These are phyloP conservation scores for Epithemia pelagica DNA, from an alignment of 108 stramenopile species.

Conservation along the genomic window DNA sequence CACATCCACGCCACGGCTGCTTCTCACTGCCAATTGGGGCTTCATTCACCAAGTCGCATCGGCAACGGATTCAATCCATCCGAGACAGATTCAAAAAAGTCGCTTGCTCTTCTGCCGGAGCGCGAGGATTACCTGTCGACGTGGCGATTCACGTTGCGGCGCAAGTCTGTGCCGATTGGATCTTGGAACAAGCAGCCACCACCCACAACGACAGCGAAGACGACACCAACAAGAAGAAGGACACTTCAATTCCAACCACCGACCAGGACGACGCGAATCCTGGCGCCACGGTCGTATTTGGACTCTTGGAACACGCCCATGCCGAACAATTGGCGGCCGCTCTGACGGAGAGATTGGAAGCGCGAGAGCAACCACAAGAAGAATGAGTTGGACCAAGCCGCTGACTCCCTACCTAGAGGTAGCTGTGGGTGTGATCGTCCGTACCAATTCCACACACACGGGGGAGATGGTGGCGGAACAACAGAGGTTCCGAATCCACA, in stretches of 20 bases:
- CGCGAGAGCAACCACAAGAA: neutral
- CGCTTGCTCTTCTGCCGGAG: too few relatives aligned
- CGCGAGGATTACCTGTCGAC: slow-evolving; percentile 53
- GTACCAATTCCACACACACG: too few relatives aligned
- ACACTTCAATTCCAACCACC: neutral
- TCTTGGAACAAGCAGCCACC: neutral
- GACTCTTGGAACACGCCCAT: neutral
- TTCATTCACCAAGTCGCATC: too few relatives aligned
- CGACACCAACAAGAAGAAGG: neutral
- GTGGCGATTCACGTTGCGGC: slow-evolving; percentile 49
- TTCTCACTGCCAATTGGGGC: too few relatives aligned
- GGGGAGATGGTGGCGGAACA: too few relatives aligned
- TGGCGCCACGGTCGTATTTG: neutral
- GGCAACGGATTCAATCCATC: too few relatives aligned
- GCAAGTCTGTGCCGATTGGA: slow-evolving; percentile 3
- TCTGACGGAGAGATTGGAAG: neutral
- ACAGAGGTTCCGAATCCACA: too few relatives aligned
- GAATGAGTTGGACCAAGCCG: too few relatives aligned
- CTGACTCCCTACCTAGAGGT: too few relatives aligned
- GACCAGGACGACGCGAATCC: neutral
- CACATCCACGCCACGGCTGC: too few relatives aligned
- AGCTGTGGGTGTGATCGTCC: too few relatives aligned
- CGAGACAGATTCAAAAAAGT: too few relatives aligned
- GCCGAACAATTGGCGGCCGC: neutral
- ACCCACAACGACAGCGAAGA: neutral